Conservation (phyloP, 1,284 basidiomycete genomes). For the Irpex rosettiformis region DNA sequence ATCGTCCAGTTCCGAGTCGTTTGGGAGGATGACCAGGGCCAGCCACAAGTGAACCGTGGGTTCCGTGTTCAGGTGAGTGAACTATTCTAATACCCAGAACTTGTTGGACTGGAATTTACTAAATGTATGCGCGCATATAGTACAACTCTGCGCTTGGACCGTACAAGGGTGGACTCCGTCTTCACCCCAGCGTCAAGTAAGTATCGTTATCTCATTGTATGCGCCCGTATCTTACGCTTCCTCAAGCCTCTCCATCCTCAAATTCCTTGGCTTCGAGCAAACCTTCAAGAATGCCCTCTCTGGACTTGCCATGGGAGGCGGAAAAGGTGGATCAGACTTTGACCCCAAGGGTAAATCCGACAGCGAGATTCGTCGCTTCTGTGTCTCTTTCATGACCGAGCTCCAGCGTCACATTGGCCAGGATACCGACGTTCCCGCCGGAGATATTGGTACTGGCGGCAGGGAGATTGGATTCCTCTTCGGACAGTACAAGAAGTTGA, state of each 20-base stretch:
- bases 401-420: constrained; percentile 68
- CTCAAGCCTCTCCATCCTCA: constrained; percentile 67
- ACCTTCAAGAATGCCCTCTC: constrained; percentile 86
- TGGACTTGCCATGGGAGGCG: constrained; percentile 75
- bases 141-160: constrained; percentile 84
- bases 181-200: constrained; percentile 75
- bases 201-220: not conserved
- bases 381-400: constrained; percentile 69
- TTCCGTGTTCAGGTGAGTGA: constrained; percentile 60
- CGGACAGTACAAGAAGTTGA: constrained; percentile 73
- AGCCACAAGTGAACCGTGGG: constrained; percentile 71
- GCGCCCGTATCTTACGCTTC: not conserved
- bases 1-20: constrained; percentile 77
- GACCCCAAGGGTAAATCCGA: constrained; percentile 84
- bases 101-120: too few relatives aligned
- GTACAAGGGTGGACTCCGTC: constrained; percentile 81
- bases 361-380: constrained; percentile 74
- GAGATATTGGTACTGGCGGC: constrained; percentile 70
- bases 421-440: constrained; percentile 81
- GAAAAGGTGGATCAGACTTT: constrained; percentile 73
- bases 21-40: constrained; percentile 76
- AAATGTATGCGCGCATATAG: too few relatives aligned
- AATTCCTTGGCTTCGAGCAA: constrained; percentile 84
- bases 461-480: constrained; percentile 73
- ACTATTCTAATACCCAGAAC: too few relatives aligned